Evolutionary conservation across 2,329 filamentous ascomycete species (phyloP).

Genomic region (Scytalidium lignicola): DNA sequence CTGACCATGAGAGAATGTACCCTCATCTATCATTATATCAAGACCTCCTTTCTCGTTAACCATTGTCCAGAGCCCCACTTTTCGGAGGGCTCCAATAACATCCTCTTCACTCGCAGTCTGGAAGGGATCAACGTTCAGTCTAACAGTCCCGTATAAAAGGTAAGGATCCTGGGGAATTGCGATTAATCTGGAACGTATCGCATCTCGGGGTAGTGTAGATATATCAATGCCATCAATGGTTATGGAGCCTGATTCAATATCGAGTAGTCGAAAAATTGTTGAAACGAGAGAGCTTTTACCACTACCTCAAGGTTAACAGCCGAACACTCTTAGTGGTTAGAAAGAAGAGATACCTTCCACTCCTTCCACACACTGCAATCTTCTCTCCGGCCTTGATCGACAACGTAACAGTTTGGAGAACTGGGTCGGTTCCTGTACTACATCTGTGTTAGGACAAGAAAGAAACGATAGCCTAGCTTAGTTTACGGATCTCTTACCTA

Average conservation of each 20-base stretch:
- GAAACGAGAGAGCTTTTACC: constrained; percentile 89
- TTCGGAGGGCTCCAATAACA: constrained; percentile 75
- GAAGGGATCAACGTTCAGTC: constrained; percentile 87
- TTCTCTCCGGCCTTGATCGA: constrained; percentile 55
- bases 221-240: constrained; percentile 85
- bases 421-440: background rate
- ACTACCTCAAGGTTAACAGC: constrained; percentile 20
- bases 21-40: constrained; percentile 23
- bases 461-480: too few species aligned
- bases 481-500: too few species aligned
- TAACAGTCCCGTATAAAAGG: constrained; percentile 80
- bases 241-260: constrained; percentile 81
- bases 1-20: constrained; percentile 39
- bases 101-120: constrained; percentile 75
- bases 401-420: constrained; percentile 34
- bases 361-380: constrained; percentile 46
- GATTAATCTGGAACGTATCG: constrained; percentile 82
- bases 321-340: background rate
- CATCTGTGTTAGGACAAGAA: too few species aligned
- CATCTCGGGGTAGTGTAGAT: constrained; percentile 77
- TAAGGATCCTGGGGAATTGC: constrained; percentile 96
- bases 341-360: constrained; percentile 27
- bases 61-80: constrained; percentile 49
- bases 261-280: constrained; percentile 83
- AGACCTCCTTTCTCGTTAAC: constrained; percentile 21